Evolutionary conservation across 1,284 basidiomycete species (phyloP), one percentile per base, ranked within the genome.

Genomic region (Coniophora puteana): DNA sequence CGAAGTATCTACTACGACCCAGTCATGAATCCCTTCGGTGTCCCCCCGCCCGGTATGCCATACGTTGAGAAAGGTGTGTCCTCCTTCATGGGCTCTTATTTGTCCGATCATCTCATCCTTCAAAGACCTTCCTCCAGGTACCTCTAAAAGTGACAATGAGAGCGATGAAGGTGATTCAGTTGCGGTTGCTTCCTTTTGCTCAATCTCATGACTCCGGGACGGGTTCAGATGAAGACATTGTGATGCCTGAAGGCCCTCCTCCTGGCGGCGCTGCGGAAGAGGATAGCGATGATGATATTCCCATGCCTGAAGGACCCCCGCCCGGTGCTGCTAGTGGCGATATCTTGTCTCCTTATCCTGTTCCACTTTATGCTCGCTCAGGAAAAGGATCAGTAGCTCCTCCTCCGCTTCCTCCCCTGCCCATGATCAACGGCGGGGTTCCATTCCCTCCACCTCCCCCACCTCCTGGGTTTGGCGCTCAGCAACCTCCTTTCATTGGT

Each of bases 1-100:
- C 73, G 90, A 51, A 94, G 90, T 63, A 72, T 93, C 30, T 97
- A 97, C 62, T 97, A 93, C 63, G 90, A 98, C 53, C 77, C 89
- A 25, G 76, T 92, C 38, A 86, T 95, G 77, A 98, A 98, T 59
- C 92, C 93, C 6, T 94, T 77, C 58, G 94, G 94, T 20, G 90
- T 93, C n/a, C 83, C 94, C 16, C 94, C 94, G 16, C 94, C 94
- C 8, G 94, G 94, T 7, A 91, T 96, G 93, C 92, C 90, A 8
- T 97, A 97, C 61, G 67, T 79, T 36, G 92, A 97, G 58, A 72
- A 85, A 66, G 74, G 89, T 92, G 52, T 65, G 85, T 71, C 34
- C 26, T 20, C 23, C n/a, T 27, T 37, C 4, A 31, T n/a, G n/a
- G n/a, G n/a, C n/a, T n/a, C n/a, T 21, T 18, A 31, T n/a, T 6